Evolutionary conservation across 2,329 filamentous ascomycete genomes (phyloP).

Genomic region (Aspergillaceae sp.): DNA sequence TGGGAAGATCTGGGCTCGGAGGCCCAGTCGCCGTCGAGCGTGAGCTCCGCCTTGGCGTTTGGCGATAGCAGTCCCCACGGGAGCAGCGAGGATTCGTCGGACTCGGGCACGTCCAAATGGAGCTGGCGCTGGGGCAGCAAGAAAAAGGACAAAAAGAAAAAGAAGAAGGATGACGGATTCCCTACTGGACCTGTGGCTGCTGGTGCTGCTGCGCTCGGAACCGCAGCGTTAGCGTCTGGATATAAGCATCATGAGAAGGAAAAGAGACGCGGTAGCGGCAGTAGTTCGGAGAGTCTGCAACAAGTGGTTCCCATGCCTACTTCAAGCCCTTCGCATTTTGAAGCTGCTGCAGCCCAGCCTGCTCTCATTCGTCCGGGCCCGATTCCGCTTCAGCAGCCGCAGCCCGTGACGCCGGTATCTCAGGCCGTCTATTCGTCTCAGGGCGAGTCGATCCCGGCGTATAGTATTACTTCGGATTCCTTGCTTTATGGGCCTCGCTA

Average conservation of each 20-base stretch:
- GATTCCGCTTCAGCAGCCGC: constrained; percentile 73
- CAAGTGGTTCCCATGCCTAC: constrained; percentile 60
- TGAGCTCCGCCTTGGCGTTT: constrained; percentile 54
- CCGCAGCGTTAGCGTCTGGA: constrained; percentile 33
- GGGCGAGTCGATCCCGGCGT: constrained; percentile 30
- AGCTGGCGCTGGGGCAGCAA: constrained; percentile 52
- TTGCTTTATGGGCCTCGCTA: constrained; percentile 28
- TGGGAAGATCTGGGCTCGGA: constrained; percentile 54
- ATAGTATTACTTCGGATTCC: constrained; percentile 34
- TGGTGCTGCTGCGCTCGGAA: constrained; percentile 37
- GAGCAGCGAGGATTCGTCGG: constrained; percentile 45
- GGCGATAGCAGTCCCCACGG: constrained; percentile 40
- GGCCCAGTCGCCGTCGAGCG: constrained; percentile 42
- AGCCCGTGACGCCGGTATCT: constrained; percentile 66
- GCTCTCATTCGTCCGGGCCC: constrained; percentile 45
- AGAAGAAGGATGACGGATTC: constrained; percentile 21
- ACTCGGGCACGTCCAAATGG: constrained; percentile 52
- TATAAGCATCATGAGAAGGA: constrained; percentile 9
- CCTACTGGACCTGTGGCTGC: constrained; percentile 29
- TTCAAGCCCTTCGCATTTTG: constrained; percentile 55
- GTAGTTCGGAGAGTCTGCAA: constrained; percentile 27
- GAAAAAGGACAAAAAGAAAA: constrained; percentile 32
- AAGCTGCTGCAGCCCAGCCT: constrained; percentile 37
- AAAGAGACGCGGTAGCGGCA: constrained; percentile 6
- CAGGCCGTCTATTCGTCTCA: constrained; percentile 54